These are phyloP conservation scores for Magnaporthales sp. DNA, from an alignment of 2,329 filamentous ascomycete genomes.

Conservation along the genomic window DNA sequence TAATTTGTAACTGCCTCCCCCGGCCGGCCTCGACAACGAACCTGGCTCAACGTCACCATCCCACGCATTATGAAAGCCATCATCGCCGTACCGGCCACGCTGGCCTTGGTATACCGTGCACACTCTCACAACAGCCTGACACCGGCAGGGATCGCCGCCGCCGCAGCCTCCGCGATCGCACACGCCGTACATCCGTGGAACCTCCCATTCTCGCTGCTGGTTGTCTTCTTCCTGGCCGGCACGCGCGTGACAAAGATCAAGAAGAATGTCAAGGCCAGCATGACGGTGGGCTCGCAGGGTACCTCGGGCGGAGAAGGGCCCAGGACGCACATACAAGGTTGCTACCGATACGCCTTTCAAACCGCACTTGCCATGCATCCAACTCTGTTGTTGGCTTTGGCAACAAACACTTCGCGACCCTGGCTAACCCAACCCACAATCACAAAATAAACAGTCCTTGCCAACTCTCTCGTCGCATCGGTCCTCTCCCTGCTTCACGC, in stretches of 20 bases:
- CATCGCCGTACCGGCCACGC: slow-evolving; percentile 48
- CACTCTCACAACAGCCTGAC: slow-evolving; percentile 72
- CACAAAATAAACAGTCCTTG: slow-evolving; percentile 47
- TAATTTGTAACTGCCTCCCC: not conserved
- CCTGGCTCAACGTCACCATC: too few relatives aligned
- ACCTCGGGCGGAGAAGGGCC: slow-evolving; percentile 70
- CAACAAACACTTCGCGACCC: not conserved
- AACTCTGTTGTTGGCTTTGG: not conserved
- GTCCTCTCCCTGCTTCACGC: slow-evolving; percentile 51
- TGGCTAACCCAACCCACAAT: not conserved
- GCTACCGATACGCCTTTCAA: too few relatives aligned
- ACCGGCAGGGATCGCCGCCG: slow-evolving; percentile 61
- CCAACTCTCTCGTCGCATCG: slow-evolving; percentile 76
- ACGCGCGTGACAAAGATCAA: slow-evolving; percentile 67
- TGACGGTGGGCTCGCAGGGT: slow-evolving; percentile 73
- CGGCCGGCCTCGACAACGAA: not conserved
- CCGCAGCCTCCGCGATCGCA: slow-evolving; percentile 62
- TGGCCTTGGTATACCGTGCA: slow-evolving; percentile 57
- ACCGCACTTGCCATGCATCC: not conserved
- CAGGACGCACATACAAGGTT: slow-evolving; percentile 73
- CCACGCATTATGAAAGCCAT: slow-evolving; percentile 41
- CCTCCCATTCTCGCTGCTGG: slow-evolving; percentile 76
- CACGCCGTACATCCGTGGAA: slow-evolving; percentile 93
- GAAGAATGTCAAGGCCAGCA: slow-evolving; percentile 70
- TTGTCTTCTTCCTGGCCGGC: slow-evolving; percentile 79